These are phyloP conservation scores for Salix dunnii DNA, from an alignment of 345 rosid genomes.

Conservation along the genomic window DNA sequence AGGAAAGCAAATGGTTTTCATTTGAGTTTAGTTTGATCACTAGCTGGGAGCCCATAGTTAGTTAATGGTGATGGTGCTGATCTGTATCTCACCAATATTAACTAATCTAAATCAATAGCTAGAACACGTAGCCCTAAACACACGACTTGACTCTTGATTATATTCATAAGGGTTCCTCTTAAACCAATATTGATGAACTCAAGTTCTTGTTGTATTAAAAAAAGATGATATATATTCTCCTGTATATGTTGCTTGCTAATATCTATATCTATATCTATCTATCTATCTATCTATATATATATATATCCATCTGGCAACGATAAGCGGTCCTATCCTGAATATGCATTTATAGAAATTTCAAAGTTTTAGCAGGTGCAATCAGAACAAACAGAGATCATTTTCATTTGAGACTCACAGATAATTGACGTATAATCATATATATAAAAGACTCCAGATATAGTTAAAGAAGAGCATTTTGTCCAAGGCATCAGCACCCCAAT, in stretches of 20 bases:
- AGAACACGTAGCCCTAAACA: not conserved
- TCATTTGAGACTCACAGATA: not conserved
- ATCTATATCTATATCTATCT: not conserved
- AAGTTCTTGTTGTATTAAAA: not conserved
- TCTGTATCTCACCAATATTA: not conserved
- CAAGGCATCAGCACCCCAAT: not conserved
- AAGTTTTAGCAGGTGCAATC: not conserved
- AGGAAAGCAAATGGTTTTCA: not conserved
- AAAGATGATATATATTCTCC: not conserved
- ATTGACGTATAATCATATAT: not conserved
- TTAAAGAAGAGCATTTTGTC: not conserved
- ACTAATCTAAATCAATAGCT: not conserved
- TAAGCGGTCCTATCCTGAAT: no score
- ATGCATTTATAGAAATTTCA: not conserved
- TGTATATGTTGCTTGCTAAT: not conserved
- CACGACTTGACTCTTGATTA: not conserved
- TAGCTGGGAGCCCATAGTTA: not conserved
- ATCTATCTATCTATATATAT: no score
- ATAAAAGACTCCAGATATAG: not conserved
- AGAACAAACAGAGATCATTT: not conserved
- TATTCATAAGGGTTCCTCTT: not conserved
- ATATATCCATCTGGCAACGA: not conserved
- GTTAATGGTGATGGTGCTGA: not conserved
- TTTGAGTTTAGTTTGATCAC: not conserved
- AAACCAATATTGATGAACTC: not conserved